phyloP scores from a whole-genome alignment of 306 rosid species.

The Acmispon strigosus region DNA sequence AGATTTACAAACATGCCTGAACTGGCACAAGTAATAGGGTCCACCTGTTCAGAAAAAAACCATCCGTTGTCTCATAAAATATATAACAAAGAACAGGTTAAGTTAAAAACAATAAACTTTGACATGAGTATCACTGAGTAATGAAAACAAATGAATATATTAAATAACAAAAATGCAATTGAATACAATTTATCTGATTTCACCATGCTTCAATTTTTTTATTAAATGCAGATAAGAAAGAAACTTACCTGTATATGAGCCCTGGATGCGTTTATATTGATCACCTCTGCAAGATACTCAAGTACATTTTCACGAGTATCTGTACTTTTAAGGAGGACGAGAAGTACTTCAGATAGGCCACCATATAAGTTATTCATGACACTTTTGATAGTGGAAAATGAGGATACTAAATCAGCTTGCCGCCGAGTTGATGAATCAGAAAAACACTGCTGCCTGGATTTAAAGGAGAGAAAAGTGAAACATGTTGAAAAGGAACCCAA shows the following conservation, averaged over 20 bases:
- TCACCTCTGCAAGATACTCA: slow-evolving; percentile 89
- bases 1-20: slow-evolving; percentile 99
- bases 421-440: slow-evolving; percentile 84
- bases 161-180: not conserved
- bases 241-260: slow-evolving; percentile 84
- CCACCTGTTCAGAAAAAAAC: slow-evolving; percentile 51
- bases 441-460: slow-evolving; percentile 86
- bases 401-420: slow-evolving; percentile 71
- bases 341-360: slow-evolving; percentile 78
- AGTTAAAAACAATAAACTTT: not conserved
- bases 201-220: not conserved
- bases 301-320: slow-evolving; percentile 82
- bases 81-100: not conserved
- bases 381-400: slow-evolving; percentile 77
- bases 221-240: not conserved
- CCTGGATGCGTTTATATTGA: slow-evolving; percentile 89
- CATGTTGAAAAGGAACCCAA: not conserved
- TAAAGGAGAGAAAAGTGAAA: not conserved
- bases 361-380: slow-evolving; percentile 75
- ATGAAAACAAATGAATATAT: not conserved
- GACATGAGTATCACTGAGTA: not conserved
- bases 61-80: not conserved
- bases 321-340: slow-evolving; percentile 67
- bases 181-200: not conserved
- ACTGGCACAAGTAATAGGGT: slow-evolving; percentile 88